These are phyloP conservation scores for Daldinia eschscholtzii DNA, from an alignment of 2,329 filamentous ascomycete genomes.

Conservation along the genomic window DNA sequence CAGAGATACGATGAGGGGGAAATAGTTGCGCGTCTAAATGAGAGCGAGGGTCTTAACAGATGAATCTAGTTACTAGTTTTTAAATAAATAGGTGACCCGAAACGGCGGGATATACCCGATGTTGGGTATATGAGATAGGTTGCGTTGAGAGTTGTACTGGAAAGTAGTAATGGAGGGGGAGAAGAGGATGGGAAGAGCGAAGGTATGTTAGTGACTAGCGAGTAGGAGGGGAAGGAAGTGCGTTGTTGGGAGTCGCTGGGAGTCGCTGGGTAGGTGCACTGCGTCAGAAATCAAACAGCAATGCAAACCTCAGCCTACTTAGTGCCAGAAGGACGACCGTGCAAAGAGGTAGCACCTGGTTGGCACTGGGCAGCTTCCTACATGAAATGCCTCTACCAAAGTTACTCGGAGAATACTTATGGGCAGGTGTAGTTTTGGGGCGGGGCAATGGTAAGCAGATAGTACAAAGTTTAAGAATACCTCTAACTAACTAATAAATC, in stretches of 20 bases:
- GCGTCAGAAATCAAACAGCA: not conserved
- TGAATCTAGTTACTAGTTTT: not conserved
- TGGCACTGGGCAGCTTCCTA: slow-evolving; percentile 12
- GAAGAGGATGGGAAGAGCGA: slow-evolving; percentile 7
- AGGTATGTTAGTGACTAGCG: not conserved
- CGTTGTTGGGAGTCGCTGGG: slow-evolving; percentile 8
- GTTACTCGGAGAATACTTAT: not conserved
- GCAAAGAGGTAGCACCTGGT: slow-evolving; percentile 10
- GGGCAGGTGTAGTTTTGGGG: slow-evolving; percentile 9
- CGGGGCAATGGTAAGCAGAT: slow-evolving; percentile 27
- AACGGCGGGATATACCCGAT: not conserved
- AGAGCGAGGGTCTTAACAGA: not conserved
- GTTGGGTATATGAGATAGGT: not conserved
- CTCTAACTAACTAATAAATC: no score
- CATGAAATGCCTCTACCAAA: not conserved
- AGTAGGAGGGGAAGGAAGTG: slow-evolving; percentile 16
- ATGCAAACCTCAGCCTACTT: not conserved
- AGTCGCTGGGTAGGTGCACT: slow-evolving; percentile 25
- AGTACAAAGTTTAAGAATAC: slow-evolving; percentile 4
- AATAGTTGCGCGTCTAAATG: slow-evolving; percentile 2
- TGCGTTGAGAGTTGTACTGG: slow-evolving; percentile 3
- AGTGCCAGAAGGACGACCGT: not conserved
- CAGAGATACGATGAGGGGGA: not conserved
- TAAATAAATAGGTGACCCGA: not conserved
- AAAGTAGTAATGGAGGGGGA: slow-evolving; percentile 4